Base-by-base conservation (phyloP, 192 early-diverging fungal genomes). In the Geranomyces michiganensis region DNA sequence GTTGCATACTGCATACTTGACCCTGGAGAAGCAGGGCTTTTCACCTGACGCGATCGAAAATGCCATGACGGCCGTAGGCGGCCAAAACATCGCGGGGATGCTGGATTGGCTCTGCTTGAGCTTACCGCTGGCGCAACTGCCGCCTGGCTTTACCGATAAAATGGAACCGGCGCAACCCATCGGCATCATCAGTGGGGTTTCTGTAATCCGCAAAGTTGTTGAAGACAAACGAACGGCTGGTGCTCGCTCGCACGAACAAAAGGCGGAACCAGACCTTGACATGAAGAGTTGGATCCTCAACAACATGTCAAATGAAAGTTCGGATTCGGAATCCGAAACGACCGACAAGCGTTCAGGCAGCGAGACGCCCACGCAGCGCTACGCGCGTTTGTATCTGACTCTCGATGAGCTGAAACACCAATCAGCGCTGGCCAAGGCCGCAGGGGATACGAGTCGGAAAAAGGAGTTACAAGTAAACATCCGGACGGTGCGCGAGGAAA, bases 221-320 rank as follows among this genome's bases (percentile, higher is more conserved):
- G 36, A 41, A 41, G 36, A 41, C 36, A 41, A 41, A 41, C 36
- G 36, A 41, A 10, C 10, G 36, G 36, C 5, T 10, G 36, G 36
- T 10, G 36, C 36, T 10, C 3, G 36, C 10, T 3, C 36, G 36
- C 36, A 10, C 36, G 10, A 41, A 41, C 36, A 41, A n/a, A n/a
- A n/a, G n/a, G n/a, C n/a, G 36, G 36, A 41, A 3, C 3, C 29
- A 1, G 62, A 41, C 41, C 32, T n/a, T n/a, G 62, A 64, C 36
- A 64, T 64, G 62, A 64, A 64, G 21, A 45, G 14, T 36, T 64
- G 62, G 62, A 64, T 64, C 21, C 44, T 64, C 5, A 64, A 64
- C 58, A 60, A 26, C 17, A 17, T 29, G 6, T 2, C 12, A 32
- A 8, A 29, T 29, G 51, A 3, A 26, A 53, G 51, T 15, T 26